A percentile compares a stretch with the other conserved stretches of the same genome.
Evolutionary conservation across 2,329 filamentous ascomycete species (phyloP).

Genomic region (Apiospora koreana): DNA sequence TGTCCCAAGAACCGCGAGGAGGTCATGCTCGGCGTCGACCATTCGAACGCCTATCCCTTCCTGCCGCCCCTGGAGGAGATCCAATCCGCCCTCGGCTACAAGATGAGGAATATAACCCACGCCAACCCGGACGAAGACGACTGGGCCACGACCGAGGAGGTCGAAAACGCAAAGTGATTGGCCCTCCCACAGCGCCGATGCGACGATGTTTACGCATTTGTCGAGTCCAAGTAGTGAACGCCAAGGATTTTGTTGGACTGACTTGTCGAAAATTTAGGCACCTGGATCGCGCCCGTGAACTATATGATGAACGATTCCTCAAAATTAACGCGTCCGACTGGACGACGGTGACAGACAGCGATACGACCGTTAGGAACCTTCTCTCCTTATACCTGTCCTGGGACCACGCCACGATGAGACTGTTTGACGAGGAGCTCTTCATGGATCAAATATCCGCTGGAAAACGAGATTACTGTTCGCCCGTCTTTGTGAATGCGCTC

Average conservation of each 20-base stretch:
- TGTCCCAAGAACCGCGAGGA: neutral
- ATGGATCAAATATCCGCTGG: neutral
- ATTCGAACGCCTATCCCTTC: slow-evolving; percentile 1
- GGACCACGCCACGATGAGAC: slow-evolving; percentile 11
- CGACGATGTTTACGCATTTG: neutral
- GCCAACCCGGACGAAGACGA: neutral
- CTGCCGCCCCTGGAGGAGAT: neutral
- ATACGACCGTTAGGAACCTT: slow-evolving; percentile 6
- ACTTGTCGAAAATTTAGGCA: neutral
- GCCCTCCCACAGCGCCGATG: neutral
- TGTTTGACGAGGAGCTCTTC: slow-evolving; percentile 11
- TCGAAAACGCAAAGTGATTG: slow-evolving; percentile 3
- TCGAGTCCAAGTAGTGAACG: neutral
- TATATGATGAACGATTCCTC: neutral
- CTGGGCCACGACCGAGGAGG: neutral
- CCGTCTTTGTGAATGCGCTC: slow-evolving; percentile 10
- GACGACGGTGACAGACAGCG: neutral
- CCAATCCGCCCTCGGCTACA: neutral
- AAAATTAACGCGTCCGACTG: neutral
- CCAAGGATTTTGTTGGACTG: neutral
- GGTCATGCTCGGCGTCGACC: slow-evolving; percentile 5
- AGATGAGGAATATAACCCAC: neutral
- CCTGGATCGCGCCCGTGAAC: neutral
- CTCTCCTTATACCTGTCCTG: slow-evolving; percentile 11
- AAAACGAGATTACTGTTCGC: slow-evolving; percentile 1